Percentiles rank a stretch among this genome's conserved stretches.
phyloP scores from a whole-genome alignment of 164 flowering plant species.

The Chimonanthus praecox region DNA sequence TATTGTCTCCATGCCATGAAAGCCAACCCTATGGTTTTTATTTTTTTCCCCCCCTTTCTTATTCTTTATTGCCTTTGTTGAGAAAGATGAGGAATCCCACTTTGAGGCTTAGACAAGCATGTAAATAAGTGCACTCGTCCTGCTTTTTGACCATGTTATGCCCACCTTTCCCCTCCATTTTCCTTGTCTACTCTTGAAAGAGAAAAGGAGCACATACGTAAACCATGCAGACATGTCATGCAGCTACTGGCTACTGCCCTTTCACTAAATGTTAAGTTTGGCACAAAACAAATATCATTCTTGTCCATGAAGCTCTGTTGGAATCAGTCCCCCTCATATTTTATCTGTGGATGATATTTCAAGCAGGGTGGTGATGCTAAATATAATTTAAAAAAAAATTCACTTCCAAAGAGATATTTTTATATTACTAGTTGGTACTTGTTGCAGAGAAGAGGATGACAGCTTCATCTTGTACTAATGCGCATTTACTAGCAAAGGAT shows the following conservation, averaged over 20 bases:
- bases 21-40: slow-evolving; percentile 18
- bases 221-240: slow-evolving; percentile 24
- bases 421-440: background rate
- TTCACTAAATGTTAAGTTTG: background rate
- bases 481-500: background rate
- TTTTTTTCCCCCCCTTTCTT: slow-evolving; percentile 7
- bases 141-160: slow-evolving; percentile 32
- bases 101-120: slow-evolving; percentile 38
- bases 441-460: background rate
- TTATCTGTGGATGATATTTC: background rate
- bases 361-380: background rate
- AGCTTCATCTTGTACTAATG: background rate
- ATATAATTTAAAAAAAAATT: no score
- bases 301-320: slow-evolving; percentile 6
- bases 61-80: slow-evolving; percentile 11
- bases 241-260: slow-evolving; percentile 13
- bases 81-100: slow-evolving; percentile 42
- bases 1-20: slow-evolving; percentile 14
- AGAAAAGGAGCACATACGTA: slow-evolving; percentile 8
- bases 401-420: background rate
- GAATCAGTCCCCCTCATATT: background rate
- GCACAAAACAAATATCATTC: background rate
- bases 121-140: slow-evolving; percentile 14
- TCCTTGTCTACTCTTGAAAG: slow-evolving; percentile 6
- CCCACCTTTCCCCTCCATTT: slow-evolving; percentile 9